These are phyloP conservation scores for Pharus latifolius DNA, from an alignment of 176 grass and related monocot species.

Conservation along the genomic window DNA sequence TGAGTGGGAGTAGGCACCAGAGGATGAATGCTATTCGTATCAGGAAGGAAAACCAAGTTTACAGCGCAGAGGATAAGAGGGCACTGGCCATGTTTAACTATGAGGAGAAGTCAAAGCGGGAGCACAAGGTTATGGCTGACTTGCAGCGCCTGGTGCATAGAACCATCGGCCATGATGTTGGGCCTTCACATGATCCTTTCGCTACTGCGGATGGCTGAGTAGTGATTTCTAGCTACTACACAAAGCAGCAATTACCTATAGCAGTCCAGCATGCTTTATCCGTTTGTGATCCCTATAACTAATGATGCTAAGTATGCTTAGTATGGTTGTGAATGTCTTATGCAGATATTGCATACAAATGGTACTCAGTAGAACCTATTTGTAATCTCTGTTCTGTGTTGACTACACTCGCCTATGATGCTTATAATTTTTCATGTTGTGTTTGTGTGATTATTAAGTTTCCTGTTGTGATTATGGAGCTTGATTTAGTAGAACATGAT, in stretches of 20 bases:
- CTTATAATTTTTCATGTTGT: neutral
- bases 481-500: neutral
- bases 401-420: neutral
- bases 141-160: conserved; percentile 89
- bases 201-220: conserved; percentile 51
- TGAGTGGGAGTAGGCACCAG: conserved; percentile 95
- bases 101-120: conserved; percentile 83
- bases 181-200: conserved; percentile 77
- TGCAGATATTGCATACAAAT: neutral
- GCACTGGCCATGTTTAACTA: conserved; percentile 97
- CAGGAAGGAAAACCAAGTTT: conserved; percentile 97
- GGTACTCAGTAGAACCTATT: neutral
- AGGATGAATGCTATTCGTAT: conserved; percentile 99
- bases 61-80: conserved; percentile 96
- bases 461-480: neutral
- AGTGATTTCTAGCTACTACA: conserved; percentile 17
- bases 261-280: neutral
- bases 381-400: conserved; percentile 23
- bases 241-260: neutral
- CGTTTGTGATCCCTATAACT: neutral
- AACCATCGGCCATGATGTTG: conserved; percentile 79
- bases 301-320: neutral
- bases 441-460: neutral
- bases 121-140: conserved; percentile 96
- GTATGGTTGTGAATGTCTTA: neutral